Percentiles rank a stretch among this genome's conserved stretches.
These are phyloP conservation scores for Colletotrichum aenigma DNA, from an alignment of 2,329 filamentous ascomycete genomes.

Conservation along the genomic window DNA sequence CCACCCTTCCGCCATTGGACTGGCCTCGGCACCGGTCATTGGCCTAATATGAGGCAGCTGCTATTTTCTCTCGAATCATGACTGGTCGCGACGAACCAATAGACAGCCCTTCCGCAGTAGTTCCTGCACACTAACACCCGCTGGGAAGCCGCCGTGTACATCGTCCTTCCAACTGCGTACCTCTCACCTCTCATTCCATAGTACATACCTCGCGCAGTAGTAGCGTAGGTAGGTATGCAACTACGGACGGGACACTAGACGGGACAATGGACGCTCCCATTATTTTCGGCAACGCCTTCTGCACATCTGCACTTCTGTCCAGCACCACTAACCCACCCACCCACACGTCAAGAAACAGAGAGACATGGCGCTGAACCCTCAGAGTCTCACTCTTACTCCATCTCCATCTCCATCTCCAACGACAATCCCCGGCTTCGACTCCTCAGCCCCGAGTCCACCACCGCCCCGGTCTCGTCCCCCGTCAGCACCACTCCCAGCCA, in stretches of 20 bases:
- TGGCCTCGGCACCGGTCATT: background rate
- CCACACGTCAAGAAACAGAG: background rate
- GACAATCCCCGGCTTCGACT: background rate
- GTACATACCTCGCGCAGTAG: background rate
- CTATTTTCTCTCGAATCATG: background rate
- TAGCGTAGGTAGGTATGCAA: background rate
- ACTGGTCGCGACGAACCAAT: background rate
- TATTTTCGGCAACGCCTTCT: conserved; percentile 10
- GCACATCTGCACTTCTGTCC: background rate
- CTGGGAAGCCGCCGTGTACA: background rate
- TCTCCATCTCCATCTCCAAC: background rate
- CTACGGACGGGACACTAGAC: background rate
- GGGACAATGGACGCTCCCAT: background rate
- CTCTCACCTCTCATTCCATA: background rate
- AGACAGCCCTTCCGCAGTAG: background rate
- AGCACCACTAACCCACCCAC: background rate
- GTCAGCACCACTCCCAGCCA: background rate
- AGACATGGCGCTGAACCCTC: conserved; percentile 8
- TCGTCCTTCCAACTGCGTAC: background rate
- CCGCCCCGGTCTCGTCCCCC: background rate
- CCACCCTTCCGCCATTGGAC: background rate
- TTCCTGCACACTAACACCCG: background rate
- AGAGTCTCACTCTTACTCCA: background rate
- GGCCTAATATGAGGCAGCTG: background rate
- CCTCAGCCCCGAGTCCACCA: background rate